phyloP scores from a whole-genome alignment of 1,139 yeast genomes.

The Kazachstania sp. region DNA sequence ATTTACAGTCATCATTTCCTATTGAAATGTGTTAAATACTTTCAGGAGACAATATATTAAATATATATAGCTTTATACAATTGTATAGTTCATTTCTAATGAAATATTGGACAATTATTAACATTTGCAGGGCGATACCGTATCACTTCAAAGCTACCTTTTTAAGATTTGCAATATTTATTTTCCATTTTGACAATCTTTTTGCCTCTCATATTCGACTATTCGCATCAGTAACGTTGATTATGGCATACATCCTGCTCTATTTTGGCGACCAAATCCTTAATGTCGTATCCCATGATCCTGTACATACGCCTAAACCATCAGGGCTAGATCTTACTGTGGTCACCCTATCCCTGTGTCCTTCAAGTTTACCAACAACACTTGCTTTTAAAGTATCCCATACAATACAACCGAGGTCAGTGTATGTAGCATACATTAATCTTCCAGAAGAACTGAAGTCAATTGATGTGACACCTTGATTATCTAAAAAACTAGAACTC shows the following conservation, averaged over 20 bases:
- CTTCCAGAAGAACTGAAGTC: constrained; percentile 75
- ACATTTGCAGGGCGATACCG: too few species aligned
- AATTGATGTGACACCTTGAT: constrained; percentile 58
- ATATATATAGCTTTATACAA: too few species aligned
- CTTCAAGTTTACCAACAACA: constrained; percentile 52
- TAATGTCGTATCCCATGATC: constrained; percentile 63
- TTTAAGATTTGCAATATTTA: too few species aligned
- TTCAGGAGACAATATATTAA: too few species aligned
- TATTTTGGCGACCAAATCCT: constrained; percentile 50
- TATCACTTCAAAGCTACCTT: too few species aligned
- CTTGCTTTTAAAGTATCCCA: constrained; percentile 72
- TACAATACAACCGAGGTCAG: constrained; percentile 63
- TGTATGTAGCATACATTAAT: constrained; percentile 63
- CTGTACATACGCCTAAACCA: constrained; percentile 65
- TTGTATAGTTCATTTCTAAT: too few species aligned
- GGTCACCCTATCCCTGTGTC: constrained; percentile 54
- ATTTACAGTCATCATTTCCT: too few species aligned
- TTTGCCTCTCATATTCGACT: too few species aligned
- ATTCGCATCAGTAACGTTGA: background rate
- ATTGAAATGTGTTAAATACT: too few species aligned
- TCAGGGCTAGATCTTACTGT: constrained; percentile 63
- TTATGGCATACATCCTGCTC: background rate
- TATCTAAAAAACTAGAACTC: constrained; percentile 35
- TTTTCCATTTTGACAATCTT: background rate
- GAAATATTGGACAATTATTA: too few species aligned